Evolutionary conservation across 768 basidiomycete genomes (phyloP), one percentile per base, ranked within the genome.

Genomic region (Podaxis sp.): DNA sequence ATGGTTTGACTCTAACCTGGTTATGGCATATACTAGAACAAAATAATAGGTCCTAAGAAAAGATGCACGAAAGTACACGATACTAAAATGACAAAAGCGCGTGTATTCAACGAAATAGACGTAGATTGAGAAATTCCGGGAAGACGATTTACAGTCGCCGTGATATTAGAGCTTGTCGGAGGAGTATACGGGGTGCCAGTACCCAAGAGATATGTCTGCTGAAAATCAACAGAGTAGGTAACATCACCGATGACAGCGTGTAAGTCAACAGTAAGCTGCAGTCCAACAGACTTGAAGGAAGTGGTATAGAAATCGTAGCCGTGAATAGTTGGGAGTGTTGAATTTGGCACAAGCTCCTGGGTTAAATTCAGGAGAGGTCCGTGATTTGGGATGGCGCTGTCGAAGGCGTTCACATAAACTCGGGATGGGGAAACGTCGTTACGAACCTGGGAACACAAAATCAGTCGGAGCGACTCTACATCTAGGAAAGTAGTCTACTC

Each of bases 211-310:
- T 63, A 66, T 4, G 65, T 65, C 33, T 66, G 68, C 61, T 52
- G 43, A 36, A 66, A 67, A 36, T 65, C 65, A 49, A 63, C 63
- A 36, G 63, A 61, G 25, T 59, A 60, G 1, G 61, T 61, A 1
- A 24, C 43, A 25, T 54, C 63, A 54, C 63, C 62, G 22, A 61
- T 24, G n/a, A 63, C 61, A 19, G 53, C 59, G 19, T 66, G 61
- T 6, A 66, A 33, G 47, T 68, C 65, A 22, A 66, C 46, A n/a
- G 68, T 67, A 15, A 69, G 33, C 33, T 64, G 66, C 15, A 60
- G 24, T 13, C 63, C 65, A 5, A 43, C 15, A 46, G 62, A 63
- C 43, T 63, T 53, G 2, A 67, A 22, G 27, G 40, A 47, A 8
- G 24, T 63, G 15, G 66, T 53, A 29, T 67, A 66, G 57, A 69